Percentiles rank a stretch among this genome's conserved stretches.
Conservation (phyloP, 106 monocot species). For the Phalaenopsis aphrodite region DNA sequence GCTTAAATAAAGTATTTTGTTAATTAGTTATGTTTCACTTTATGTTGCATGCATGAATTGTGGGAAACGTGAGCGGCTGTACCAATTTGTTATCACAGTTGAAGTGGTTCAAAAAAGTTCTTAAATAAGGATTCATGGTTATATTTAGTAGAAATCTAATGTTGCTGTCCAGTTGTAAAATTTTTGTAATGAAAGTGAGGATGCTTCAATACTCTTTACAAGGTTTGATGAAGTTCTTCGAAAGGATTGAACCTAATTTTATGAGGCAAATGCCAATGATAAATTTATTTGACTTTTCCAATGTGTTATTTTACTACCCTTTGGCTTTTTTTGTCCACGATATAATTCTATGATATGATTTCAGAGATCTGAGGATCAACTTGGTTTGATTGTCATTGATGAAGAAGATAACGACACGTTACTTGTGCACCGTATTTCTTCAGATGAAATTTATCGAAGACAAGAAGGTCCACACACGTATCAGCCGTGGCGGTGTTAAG, state of each 20-base stretch:
- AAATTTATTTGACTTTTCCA: not conserved
- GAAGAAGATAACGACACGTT: slow-evolving; percentile 85
- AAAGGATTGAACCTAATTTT: not conserved
- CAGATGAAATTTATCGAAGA: slow-evolving; percentile 78
- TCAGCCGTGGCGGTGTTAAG: not conserved
- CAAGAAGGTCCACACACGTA: slow-evolving; percentile 68
- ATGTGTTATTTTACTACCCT: not conserved
- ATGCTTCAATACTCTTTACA: not conserved
- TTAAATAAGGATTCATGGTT: not conserved
- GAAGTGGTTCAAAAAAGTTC: not conserved
- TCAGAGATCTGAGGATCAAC: slow-evolving; percentile 45
- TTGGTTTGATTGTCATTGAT: slow-evolving; percentile 81
- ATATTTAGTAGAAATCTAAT: not conserved
- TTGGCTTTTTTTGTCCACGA: not conserved
- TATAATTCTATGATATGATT: slow-evolving; percentile 1
- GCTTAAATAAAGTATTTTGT: not conserved
- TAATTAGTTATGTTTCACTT: not conserved
- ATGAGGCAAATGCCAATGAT: not conserved
- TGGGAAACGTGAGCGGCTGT: not conserved
- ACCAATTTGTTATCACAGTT: not conserved
- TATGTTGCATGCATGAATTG: not conserved
- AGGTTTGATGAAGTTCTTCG: not conserved
- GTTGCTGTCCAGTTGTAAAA: not conserved
- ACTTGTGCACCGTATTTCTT: slow-evolving; percentile 73
- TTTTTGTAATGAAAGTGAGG: not conserved